phyloP scores from a whole-genome alignment of 2,329 filamentous ascomycete species.

The Aspergillus novoparasiticus region DNA sequence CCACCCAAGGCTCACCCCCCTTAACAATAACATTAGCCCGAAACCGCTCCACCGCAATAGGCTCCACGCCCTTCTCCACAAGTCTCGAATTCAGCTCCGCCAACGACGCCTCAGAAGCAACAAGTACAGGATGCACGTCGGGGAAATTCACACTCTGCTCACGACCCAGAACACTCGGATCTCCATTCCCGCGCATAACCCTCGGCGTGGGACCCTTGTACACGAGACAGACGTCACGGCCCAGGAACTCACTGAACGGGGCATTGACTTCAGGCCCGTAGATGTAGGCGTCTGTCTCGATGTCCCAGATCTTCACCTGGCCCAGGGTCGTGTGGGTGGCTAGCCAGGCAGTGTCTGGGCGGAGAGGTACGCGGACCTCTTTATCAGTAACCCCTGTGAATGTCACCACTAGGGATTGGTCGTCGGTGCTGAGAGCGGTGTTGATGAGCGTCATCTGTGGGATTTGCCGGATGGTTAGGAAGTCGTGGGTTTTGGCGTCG shows the following conservation, averaged over 20 bases:
- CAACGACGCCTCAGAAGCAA: conserved; percentile 60
- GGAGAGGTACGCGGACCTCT: conserved; percentile 57
- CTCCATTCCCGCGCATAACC: conserved; percentile 59
- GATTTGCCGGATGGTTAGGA: conserved; percentile 64
- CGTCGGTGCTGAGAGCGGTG: conserved; percentile 51
- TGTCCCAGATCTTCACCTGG: conserved; percentile 61
- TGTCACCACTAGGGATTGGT: conserved; percentile 46
- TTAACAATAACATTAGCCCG: conserved; percentile 65
- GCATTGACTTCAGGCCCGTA: conserved; percentile 56
- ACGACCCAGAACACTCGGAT: conserved; percentile 55
- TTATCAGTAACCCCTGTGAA: conserved; percentile 50
- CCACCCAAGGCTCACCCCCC: conserved; percentile 60
- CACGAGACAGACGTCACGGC: conserved; percentile 58
- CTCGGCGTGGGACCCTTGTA: conserved; percentile 65
- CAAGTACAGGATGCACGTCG: conserved; percentile 60
- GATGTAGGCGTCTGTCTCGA: conserved; percentile 59
- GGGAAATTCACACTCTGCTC: conserved; percentile 60
- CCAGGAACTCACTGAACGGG: conserved; percentile 59
- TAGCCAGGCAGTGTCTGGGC: conserved; percentile 58
- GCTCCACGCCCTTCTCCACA: conserved; percentile 40
- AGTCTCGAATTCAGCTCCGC: conserved; percentile 61
- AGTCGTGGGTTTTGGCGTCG: conserved; percentile 54
- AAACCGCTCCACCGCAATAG: conserved; percentile 64
- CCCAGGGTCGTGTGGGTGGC: conserved; percentile 52
- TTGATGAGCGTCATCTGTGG: conserved; percentile 66